Evolutionary conservation across 2,329 filamentous ascomycete species (phyloP), one percentile per base, ranked within the genome.

Genomic region (Bertia moriformis): DNA sequence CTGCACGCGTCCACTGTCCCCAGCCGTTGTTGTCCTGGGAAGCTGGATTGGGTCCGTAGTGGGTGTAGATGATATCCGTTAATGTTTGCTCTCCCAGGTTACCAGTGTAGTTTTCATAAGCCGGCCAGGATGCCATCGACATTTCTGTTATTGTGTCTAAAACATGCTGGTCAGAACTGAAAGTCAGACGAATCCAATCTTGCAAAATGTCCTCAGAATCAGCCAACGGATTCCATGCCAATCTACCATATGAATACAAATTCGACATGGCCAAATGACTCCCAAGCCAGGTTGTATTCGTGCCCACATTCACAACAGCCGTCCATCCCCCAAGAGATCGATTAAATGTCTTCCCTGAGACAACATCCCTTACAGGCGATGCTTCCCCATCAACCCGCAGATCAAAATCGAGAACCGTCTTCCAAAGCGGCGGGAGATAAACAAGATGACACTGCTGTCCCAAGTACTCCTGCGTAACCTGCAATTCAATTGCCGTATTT

Each of bases 1-100:
- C 72, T 1, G 78, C 78, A 3, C 79, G 69, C 1, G 78, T 83
- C 77, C 79, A 84, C 50, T 82, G 78, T 7, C 79, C 78, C 74
- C 74, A 83, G 2, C 69, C 67, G 46, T 82, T 83, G 47, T 65
- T 63, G 44, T 84, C 79, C 49, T 78, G 73, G 0, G 71, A 74
- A 5, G 67, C 71, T 1, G 79, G 77, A 41, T 76, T 80, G 0
- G 80, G 77, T 0, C 80, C 79, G 49, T 71, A 80, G 55, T 83
- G 78, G 1, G 68, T 71, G 43, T 73, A 71, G 0, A 80, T 57
- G 40, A 83, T 82, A 48, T 84, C 76, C 0, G 73, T 75, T 36
- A 84, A 53, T 0, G 79, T 83, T 48, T 83, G 78, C 4, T 80
- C 67, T 7, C 79, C 79, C 0, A 84, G 61, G 45, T 84, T 83